Conservation (phyloP, 345 rosid genomes). For the Boechera retrofracta region DNA sequence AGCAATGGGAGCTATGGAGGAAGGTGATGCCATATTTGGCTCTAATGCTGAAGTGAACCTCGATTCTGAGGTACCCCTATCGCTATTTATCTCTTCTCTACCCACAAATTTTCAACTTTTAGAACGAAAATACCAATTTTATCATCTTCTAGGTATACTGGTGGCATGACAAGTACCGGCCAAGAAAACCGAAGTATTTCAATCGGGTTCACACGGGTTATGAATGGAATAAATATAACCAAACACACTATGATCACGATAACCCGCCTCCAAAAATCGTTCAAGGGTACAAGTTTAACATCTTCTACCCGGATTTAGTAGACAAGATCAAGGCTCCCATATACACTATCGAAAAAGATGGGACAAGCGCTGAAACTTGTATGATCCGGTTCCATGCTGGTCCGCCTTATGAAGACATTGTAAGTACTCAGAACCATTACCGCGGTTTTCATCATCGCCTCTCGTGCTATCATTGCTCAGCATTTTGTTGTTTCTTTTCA, state of each 20-base stretch:
- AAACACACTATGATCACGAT: constrained; percentile 93
- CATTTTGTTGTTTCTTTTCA: constrained; percentile 38
- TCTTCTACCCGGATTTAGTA: constrained; percentile 93
- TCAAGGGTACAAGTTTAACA: constrained; percentile 93
- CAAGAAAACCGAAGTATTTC: constrained; percentile 93
- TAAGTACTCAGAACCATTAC: constrained; percentile 46
- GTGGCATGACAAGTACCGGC: constrained; percentile 99
- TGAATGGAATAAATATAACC: constrained; percentile 97
- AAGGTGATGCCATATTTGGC: constrained; percentile 95
- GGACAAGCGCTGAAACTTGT: constrained; percentile 78
- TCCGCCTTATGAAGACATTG: constrained; percentile 93
- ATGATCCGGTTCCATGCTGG: constrained; percentile 93
- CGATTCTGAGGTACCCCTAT: constrained; percentile 68
- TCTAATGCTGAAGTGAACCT: constrained; percentile 91
- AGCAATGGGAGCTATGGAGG: constrained; percentile 95
- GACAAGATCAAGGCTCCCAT: constrained; percentile 86
- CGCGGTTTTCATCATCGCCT: background rate
- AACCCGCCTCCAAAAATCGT: constrained; percentile 96
- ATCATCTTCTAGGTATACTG: constrained; percentile 66
- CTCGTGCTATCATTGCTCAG: background rate
- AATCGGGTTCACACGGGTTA: constrained; percentile 98
- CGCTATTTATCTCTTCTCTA: constrained; percentile 1
- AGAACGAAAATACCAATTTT: background rate
- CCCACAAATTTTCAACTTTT: background rate
- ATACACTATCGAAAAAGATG: constrained; percentile 83